A percentile compares a stretch with the other conserved stretches of the same genome.
phyloP scores from a whole-genome alignment of 345 rosid genomes.

The Fremontodendron californicum region DNA sequence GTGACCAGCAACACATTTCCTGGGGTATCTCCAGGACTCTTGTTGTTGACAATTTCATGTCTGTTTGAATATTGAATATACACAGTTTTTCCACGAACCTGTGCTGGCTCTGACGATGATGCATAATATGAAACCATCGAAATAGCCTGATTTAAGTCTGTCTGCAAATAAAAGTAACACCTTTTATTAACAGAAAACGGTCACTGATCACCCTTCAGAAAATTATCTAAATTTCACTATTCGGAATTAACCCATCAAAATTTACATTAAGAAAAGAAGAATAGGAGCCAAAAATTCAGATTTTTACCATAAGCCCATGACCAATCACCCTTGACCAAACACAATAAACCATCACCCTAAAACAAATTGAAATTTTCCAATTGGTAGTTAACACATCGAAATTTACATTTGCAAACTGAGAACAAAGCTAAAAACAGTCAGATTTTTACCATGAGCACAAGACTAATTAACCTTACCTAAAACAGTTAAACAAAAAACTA shows the following conservation, averaged over 20 bases:
- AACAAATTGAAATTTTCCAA: neutral
- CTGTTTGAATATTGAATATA: constrained; percentile 94
- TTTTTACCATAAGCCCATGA: neutral
- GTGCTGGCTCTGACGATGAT: constrained; percentile 93
- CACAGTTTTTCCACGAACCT: constrained; percentile 89
- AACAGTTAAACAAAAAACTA: neutral
- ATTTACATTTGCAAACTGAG: neutral
- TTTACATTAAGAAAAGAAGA: neutral
- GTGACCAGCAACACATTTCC: constrained; percentile 93
- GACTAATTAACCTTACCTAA: neutral
- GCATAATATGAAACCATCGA: constrained; percentile 96
- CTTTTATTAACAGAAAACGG: constrained; percentile 12
- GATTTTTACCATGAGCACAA: neutral
- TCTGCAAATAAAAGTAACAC: constrained; percentile 33
- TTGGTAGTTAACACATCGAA: neutral
- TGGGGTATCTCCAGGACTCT: constrained; percentile 95
- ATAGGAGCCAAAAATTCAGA: neutral
- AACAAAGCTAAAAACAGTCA: neutral
- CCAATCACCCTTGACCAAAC: neutral
- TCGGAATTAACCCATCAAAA: neutral
- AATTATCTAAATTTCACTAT: neutral
- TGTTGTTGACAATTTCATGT: constrained; percentile 93
- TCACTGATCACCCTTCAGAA: neutral
- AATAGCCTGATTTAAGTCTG: constrained; percentile 87
- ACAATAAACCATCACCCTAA: neutral